Evolutionary conservation across 2,329 filamentous ascomycete genomes (phyloP).

Genomic region (Rhytidhysteron rufulum): DNA sequence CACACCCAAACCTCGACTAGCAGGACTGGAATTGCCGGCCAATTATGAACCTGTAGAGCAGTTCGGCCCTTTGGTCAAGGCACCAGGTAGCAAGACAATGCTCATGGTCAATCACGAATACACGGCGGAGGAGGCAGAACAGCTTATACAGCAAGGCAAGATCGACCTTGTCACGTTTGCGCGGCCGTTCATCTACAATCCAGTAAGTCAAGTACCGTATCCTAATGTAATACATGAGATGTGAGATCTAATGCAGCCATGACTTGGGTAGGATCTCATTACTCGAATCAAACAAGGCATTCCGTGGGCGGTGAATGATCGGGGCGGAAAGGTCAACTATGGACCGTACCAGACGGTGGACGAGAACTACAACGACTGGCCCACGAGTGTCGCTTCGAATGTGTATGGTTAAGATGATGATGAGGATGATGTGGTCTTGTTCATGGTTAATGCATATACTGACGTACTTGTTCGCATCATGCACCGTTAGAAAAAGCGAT

Average conservation of each 20-base stretch:
- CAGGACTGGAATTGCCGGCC: constrained; percentile 9
- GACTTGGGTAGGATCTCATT: constrained; percentile 13
- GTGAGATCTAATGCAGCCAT: no score
- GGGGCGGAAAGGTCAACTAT: constrained; percentile 19
- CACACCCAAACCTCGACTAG: constrained; percentile 2
- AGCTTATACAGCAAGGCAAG: constrained; percentile 10
- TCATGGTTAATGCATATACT: no score
- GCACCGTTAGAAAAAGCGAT: no score
- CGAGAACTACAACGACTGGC: constrained; percentile 21
- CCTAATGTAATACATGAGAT: no score
- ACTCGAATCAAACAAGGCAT: constrained; percentile 11
- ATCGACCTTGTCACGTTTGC: constrained; percentile 19
- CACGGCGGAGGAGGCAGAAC: constrained; percentile 16
- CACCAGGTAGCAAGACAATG: constrained; percentile 17
- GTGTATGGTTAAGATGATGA: no score
- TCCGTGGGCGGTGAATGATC: constrained; percentile 15
- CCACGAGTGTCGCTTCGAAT: no score
- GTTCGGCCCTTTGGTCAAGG: constrained; percentile 22
- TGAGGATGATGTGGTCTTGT: no score
- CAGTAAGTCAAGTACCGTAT: no score
- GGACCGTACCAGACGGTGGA: constrained; percentile 16
- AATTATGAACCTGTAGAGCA: constrained; percentile 15
- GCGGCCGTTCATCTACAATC: constrained; percentile 20
- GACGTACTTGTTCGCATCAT: no score
- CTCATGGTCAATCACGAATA: constrained; percentile 26